Conservation (phyloP, 1,284 basidiomycete species). For the Moesziomyces antarcticus region DNA sequence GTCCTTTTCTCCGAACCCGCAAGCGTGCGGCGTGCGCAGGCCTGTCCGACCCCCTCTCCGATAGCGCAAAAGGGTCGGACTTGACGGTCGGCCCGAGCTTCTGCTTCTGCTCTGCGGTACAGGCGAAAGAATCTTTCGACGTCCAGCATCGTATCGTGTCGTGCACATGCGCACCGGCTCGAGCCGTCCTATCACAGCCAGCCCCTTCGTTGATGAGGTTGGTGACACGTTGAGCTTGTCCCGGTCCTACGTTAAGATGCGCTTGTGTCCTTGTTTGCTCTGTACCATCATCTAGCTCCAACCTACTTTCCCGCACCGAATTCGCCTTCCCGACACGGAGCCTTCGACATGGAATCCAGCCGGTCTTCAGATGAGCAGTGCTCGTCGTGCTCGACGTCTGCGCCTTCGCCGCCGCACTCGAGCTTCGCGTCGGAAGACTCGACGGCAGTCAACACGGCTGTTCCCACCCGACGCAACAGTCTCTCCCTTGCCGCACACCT, state of each 20-base stretch:
- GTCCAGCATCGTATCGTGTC: not conserved
- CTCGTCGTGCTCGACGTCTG: constrained; percentile 21
- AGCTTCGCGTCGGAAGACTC: constrained; percentile 31
- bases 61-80: constrained; percentile 16
- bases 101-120: constrained; percentile 3
- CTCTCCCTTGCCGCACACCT: constrained; percentile 10
- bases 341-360: constrained; percentile 12
- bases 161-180: not conserved
- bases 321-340: too few relatives aligned
- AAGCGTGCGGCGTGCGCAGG: not conserved
- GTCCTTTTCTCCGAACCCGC: constrained; percentile 15
- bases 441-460: constrained; percentile 45
- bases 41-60: constrained; percentile 2
- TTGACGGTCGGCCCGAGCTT: constrained; percentile 16
- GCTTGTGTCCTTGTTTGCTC: not conserved
- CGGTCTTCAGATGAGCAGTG: constrained; percentile 16
- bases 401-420: constrained; percentile 20
- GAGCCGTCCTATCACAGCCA: not conserved
- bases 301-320: too few relatives aligned
- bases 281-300: not conserved
- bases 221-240: too few relatives aligned
- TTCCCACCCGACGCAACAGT: constrained; percentile 46
- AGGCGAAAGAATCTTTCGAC: not conserved
- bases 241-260: too few relatives aligned
- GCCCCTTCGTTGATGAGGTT: not conserved